These are phyloP conservation scores for Rubia yunnanensis DNA, from an alignment of 257 asterid species.

Conservation along the genomic window DNA sequence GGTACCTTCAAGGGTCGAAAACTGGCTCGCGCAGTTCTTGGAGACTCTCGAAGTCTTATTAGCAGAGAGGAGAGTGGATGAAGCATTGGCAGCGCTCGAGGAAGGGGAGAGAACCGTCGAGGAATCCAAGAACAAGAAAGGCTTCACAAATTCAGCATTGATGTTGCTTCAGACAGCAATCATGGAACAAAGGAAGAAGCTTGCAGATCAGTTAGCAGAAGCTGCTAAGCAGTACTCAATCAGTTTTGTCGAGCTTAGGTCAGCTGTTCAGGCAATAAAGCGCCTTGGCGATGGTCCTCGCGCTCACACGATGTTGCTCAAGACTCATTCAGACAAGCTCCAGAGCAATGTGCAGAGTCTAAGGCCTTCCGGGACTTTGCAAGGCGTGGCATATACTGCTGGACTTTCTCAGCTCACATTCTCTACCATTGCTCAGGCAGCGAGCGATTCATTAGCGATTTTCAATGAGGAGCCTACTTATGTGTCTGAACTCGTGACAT, in stretches of 20 bases:
- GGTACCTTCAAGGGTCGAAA: constrained; percentile 44
- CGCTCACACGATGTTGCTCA: constrained; percentile 69
- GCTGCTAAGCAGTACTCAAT: constrained; percentile 67
- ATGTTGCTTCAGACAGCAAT: constrained; percentile 37
- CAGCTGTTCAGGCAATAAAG: constrained; percentile 63
- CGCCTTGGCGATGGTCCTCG: constrained; percentile 81
- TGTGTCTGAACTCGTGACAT: constrained; percentile 76
- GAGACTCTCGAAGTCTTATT: constrained; percentile 64
- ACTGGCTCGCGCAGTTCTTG: constrained; percentile 50
- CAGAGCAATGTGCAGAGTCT: constrained; percentile 39
- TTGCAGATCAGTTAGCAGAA: constrained; percentile 71
- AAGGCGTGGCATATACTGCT: constrained; percentile 63
- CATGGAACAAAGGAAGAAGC: constrained; percentile 51
- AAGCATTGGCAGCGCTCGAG: constrained; percentile 57
- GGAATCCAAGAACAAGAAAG: constrained; percentile 23
- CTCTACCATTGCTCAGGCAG: constrained; percentile 78
- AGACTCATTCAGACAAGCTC: constrained; percentile 61
- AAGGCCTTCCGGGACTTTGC: constrained; percentile 44
- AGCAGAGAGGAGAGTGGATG: constrained; percentile 77
- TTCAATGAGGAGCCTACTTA: constrained; percentile 83
- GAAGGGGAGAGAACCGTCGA: constrained; percentile 53
- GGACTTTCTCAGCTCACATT: constrained; percentile 72
- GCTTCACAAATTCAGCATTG: constrained; percentile 32
- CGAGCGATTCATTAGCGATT: constrained; percentile 63
- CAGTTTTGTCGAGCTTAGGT: constrained; percentile 57